Conservation (phyloP, 768 basidiomycete species). For the Gymnopilus dilepis region DNA sequence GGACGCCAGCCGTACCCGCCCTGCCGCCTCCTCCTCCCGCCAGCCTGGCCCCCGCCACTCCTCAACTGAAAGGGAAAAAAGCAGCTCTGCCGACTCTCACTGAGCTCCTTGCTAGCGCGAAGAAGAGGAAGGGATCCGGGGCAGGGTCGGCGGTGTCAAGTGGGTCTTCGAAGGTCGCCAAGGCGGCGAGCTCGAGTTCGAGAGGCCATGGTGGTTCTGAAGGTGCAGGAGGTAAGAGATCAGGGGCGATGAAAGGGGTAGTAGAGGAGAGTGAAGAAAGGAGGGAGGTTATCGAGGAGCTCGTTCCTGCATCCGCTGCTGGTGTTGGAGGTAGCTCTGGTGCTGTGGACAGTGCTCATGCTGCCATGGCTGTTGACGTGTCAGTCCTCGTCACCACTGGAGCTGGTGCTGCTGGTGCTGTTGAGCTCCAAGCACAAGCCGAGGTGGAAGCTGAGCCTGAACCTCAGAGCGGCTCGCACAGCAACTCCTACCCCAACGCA, state of each 20-base stretch:
- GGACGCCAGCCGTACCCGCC: background rate
- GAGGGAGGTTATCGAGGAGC: too few species aligned
- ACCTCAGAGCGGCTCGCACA: background rate
- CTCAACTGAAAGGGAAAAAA: conserved; percentile 14
- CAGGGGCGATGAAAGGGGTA: too few species aligned
- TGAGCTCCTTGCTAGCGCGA: conserved; percentile 50
- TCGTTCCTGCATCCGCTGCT: too few species aligned
- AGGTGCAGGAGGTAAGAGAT: background rate
- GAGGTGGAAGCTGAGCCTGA: background rate
- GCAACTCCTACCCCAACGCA: background rate
- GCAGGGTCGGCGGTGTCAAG: background rate
- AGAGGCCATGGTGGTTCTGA: background rate
- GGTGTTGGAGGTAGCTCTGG: too few species aligned
- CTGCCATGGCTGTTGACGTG: background rate
- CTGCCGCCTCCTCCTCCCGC: background rate
- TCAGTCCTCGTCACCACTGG: background rate
- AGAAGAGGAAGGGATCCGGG: conserved; percentile 21
- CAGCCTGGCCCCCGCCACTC: background rate
- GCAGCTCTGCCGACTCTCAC: conserved; percentile 42
- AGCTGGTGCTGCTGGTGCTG: background rate
- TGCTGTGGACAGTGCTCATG: too few species aligned
- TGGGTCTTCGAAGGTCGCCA: background rate
- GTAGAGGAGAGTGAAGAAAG: too few species aligned
- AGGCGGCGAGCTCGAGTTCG: background rate
- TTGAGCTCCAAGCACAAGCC: background rate